phyloP scores from a whole-genome alignment of 176 grass and related monocot genomes.

The Rhynchospora tenuis region DNA sequence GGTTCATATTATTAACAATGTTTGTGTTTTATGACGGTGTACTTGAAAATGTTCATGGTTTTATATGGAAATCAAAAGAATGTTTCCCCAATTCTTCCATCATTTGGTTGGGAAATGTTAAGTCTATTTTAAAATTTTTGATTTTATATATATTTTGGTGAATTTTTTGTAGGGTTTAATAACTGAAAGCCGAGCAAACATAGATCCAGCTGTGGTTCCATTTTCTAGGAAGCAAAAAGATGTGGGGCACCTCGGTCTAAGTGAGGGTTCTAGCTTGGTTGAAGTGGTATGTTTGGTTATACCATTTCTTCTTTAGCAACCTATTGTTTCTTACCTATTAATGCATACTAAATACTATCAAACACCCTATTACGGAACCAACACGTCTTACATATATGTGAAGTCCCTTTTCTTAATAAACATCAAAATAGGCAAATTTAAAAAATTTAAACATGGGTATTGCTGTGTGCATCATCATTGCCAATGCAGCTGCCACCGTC shows the following conservation, averaged over 20 bases:
- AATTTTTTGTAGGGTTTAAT: constrained; percentile 61
- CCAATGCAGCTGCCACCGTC: too few relatives aligned
- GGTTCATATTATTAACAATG: not conserved
- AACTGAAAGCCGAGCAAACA: constrained; percentile 74
- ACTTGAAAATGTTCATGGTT: not conserved
- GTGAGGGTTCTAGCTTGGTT: constrained; percentile 75
- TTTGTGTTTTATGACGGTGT: not conserved
- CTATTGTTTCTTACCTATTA: constrained; percentile 16
- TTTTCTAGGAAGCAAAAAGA: constrained; percentile 82
- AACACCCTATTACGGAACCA: not conserved
- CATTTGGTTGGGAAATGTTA: not conserved
- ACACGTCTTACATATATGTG: not conserved
- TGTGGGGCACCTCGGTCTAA: constrained; percentile 58
- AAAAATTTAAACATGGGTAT: not conserved
- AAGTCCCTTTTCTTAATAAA: not conserved
- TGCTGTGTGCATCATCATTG: not conserved
- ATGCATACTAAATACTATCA: not conserved
- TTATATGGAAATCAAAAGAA: not conserved
- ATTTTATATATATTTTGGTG: constrained; percentile 19
- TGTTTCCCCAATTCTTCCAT: not conserved
- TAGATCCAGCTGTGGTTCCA: constrained; percentile 68
- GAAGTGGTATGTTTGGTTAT: constrained; percentile 69
- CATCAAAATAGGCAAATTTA: not conserved
- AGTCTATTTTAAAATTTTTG: constrained; percentile 13
- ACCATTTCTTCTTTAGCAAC: constrained; percentile 17